Evolutionary conservation across 1,139 yeast species (phyloP).

Genomic region (Diutina scorzettiae): DNA sequence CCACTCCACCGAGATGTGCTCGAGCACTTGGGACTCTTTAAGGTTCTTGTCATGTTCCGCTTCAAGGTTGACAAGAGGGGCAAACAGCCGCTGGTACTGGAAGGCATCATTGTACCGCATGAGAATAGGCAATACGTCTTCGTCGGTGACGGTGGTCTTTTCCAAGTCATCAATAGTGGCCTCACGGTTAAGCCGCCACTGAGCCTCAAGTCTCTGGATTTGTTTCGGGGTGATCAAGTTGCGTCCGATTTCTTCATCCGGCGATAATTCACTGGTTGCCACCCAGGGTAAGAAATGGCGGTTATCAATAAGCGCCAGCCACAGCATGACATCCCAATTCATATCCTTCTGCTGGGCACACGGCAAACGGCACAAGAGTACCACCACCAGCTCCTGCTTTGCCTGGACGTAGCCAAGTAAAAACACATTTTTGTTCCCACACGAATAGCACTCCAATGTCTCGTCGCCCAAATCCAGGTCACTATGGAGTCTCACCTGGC

Average conservation of each 20-base stretch:
- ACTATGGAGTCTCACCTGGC: slow-evolving; percentile 61
- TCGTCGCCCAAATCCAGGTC: slow-evolving; percentile 82
- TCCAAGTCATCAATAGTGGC: slow-evolving; percentile 53
- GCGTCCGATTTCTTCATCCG: slow-evolving; percentile 52
- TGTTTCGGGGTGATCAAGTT: slow-evolving; percentile 46
- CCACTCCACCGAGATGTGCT: slow-evolving; percentile 69
- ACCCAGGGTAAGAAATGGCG: slow-evolving; percentile 76
- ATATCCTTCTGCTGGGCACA: slow-evolving; percentile 69
- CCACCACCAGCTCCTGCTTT: slow-evolving; percentile 77
- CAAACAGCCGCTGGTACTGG: slow-evolving; percentile 78
- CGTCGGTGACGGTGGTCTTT: slow-evolving; percentile 31
- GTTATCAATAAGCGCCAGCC: slow-evolving; percentile 82
- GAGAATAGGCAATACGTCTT: slow-evolving; percentile 53
- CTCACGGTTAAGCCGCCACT: slow-evolving; percentile 64
- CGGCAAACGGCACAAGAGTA: slow-evolving; percentile 77
- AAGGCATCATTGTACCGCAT: slow-evolving; percentile 75
- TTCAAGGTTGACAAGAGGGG: slow-evolving; percentile 72
- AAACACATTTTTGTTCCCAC: slow-evolving; percentile 77
- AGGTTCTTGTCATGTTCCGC: slow-evolving; percentile 67
- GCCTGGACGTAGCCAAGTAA: slow-evolving; percentile 83
- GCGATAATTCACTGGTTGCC: slow-evolving; percentile 19
- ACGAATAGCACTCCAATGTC: slow-evolving; percentile 77
- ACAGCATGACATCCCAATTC: slow-evolving; percentile 79
- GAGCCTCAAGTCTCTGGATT: slow-evolving; percentile 62
- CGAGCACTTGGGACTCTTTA: slow-evolving; percentile 71